Evolutionary conservation across 2,329 filamentous ascomycete genomes (phyloP).

Genomic region (Alternaria sp.): DNA sequence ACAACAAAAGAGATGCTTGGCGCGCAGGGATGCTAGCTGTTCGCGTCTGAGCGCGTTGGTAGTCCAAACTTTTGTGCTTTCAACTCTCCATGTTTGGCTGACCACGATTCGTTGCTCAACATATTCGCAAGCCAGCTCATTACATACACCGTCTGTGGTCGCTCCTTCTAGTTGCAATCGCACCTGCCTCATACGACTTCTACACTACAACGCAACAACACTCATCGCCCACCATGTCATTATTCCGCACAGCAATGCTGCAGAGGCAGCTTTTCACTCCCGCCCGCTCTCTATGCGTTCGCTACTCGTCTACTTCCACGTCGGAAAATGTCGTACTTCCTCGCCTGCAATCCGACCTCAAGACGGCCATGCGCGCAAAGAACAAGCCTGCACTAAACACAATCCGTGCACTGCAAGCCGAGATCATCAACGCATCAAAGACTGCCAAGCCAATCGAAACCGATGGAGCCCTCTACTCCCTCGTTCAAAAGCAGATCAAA

Average conservation of each 20-base stretch:
- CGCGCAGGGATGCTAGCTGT: slow-evolving; percentile 25
- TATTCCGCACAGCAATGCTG: slow-evolving; percentile 29
- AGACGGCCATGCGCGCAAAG: slow-evolving; percentile 56
- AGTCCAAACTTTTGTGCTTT: slow-evolving; percentile 16
- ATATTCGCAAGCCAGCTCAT: not conserved
- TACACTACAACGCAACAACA: not conserved
- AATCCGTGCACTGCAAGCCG: slow-evolving; percentile 70
- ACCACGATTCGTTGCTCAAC: not conserved
- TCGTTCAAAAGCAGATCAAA: slow-evolving; percentile 70
- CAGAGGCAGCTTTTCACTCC: slow-evolving; percentile 19
- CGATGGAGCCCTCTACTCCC: slow-evolving; percentile 70
- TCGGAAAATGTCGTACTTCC: slow-evolving; percentile 45
- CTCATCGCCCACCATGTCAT: slow-evolving; percentile 28
- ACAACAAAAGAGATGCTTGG: slow-evolving; percentile 40
- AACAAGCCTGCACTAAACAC: slow-evolving; percentile 68
- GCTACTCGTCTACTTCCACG: slow-evolving; percentile 25
- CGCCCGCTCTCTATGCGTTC: slow-evolving; percentile 25
- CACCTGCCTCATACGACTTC: not conserved
- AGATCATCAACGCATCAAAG: slow-evolving; percentile 78
- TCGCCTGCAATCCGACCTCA: slow-evolving; percentile 55
- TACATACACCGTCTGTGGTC: not conserved
- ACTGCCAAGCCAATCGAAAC: slow-evolving; percentile 71
- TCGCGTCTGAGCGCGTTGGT: slow-evolving; percentile 24
- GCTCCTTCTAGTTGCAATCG: slow-evolving; percentile 1
- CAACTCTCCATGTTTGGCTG: not conserved